Evolutionary conservation across 768 basidiomycete species (phyloP).

Genomic region (Phaffia australis): DNA sequence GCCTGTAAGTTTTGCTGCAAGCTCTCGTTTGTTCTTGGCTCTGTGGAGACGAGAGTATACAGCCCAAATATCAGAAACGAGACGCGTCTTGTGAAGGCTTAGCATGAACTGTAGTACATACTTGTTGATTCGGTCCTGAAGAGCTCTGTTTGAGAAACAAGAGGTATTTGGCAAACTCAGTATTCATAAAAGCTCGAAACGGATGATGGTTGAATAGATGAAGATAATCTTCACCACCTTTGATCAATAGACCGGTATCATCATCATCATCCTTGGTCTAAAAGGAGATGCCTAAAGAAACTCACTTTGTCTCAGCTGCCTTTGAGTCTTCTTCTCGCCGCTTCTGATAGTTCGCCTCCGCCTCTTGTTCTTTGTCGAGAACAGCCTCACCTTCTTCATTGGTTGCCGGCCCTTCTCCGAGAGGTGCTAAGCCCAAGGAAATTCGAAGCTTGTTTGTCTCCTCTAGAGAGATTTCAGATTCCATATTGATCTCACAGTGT

Average conservation of each 20-base stretch:
- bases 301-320: constrained; percentile 47
- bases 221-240: neutral
- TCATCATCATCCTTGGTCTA: too few relatives aligned
- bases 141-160: constrained; percentile 46
- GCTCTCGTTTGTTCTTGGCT: constrained; percentile 86
- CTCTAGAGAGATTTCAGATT: constrained; percentile 34
- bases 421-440: constrained; percentile 81
- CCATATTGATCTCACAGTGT: neutral
- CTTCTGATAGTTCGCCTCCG: constrained; percentile 75
- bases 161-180: constrained; percentile 31
- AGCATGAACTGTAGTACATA: constrained; percentile 47
- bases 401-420: constrained; percentile 58
- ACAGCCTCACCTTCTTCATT: constrained; percentile 47
- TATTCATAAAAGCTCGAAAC: neutral
- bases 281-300: neutral
- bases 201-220: neutral
- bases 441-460: constrained; percentile 68
- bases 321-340: constrained; percentile 57
- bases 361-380: constrained; percentile 53
- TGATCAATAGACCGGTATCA: too few relatives aligned
- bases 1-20: constrained; percentile 84
- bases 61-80: neutral
- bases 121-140: constrained; percentile 69
- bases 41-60: constrained; percentile 45
- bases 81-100: constrained; percentile 11